Evolutionary conservation across 2,329 filamentous ascomycete species (phyloP).

Genomic region (Cordyceps cateniannulata): DNA sequence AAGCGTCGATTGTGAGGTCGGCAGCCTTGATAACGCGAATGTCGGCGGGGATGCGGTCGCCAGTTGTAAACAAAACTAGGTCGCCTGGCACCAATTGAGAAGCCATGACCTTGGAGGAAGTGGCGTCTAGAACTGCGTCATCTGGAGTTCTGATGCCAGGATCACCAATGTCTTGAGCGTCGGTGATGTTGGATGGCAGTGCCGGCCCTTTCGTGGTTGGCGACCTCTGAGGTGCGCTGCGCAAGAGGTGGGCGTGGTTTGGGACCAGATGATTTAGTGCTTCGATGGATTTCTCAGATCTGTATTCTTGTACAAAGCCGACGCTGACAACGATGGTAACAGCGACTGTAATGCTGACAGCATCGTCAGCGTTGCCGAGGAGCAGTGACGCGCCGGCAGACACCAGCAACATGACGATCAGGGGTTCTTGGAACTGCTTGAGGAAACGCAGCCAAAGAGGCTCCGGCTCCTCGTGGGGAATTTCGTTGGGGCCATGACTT

Average conservation of each 20-base stretch:
- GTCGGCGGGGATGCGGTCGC: slow-evolving; percentile 93
- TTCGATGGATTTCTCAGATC: slow-evolving; percentile 95
- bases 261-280: slow-evolving; percentile 90
- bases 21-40: slow-evolving; percentile 87
- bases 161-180: slow-evolving; percentile 34
- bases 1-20: slow-evolving; percentile 91
- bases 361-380: slow-evolving; percentile 91
- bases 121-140: slow-evolving; percentile 59
- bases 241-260: slow-evolving; percentile 91
- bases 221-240: slow-evolving; percentile 41
- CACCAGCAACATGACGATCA: slow-evolving; percentile 85
- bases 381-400: slow-evolving; percentile 85
- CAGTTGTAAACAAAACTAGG: slow-evolving; percentile 87
- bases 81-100: slow-evolving; percentile 86
- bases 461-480: slow-evolving; percentile 88
- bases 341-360: slow-evolving; percentile 88
- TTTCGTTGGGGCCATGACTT: slow-evolving; percentile 84
- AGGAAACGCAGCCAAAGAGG: slow-evolving; percentile 91
- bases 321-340: slow-evolving; percentile 96
- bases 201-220: slow-evolving; percentile 30
- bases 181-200: slow-evolving; percentile 43
- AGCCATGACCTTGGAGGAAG: slow-evolving; percentile 80
- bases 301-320: slow-evolving; percentile 94
- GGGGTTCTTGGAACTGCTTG: slow-evolving; percentile 93
- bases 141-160: slow-evolving; percentile 52